These are phyloP conservation scores for Suillus alpinus DNA, from an alignment of 768 basidiomycete genomes.

Conservation along the genomic window DNA sequence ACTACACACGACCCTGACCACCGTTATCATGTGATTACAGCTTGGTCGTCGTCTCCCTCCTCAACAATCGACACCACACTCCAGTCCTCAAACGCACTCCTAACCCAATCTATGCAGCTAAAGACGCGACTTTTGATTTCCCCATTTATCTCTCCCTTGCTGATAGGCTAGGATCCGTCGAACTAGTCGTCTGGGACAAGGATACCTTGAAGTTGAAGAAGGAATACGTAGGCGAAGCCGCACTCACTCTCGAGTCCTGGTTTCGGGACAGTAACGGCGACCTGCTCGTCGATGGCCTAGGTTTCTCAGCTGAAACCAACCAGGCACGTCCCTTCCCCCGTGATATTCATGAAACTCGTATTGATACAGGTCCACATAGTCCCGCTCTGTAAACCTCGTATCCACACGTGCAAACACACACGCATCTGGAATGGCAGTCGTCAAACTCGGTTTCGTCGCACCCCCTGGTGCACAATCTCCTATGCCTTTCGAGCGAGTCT, in stretches of 20 bases:
- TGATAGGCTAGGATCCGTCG: constrained; percentile 69
- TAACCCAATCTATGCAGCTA: constrained; percentile 62
- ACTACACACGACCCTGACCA: not conserved
- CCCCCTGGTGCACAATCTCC: constrained; percentile 40
- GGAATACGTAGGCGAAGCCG: constrained; percentile 91
- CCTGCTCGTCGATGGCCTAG: constrained; percentile 32
- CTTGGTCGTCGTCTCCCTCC: constrained; percentile 66
- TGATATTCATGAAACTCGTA: constrained; percentile 10
- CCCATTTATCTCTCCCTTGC: constrained; percentile 77
- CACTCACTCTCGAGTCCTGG: constrained; percentile 80
- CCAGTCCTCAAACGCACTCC: constrained; percentile 71
- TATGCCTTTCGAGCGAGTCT: constrained; percentile 60
- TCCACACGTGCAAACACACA: constrained; percentile 44
- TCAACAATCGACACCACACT: constrained; percentile 62
- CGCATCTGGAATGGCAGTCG: constrained; percentile 51
- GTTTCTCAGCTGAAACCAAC: constrained; percentile 64
- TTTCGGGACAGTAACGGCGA: constrained; percentile 42
- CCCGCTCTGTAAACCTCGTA: constrained; percentile 44
- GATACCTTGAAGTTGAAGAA: constrained; percentile 70
- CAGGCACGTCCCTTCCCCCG: constrained; percentile 47
- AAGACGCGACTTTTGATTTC: constrained; percentile 87
- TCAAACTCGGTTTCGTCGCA: constrained; percentile 60
- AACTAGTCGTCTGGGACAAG: constrained; percentile 92
- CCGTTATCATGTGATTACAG: constrained; percentile 32
- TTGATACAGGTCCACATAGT: constrained; percentile 28